Base-by-base conservation (phyloP, 345 rosid species). In the Dipteronia dyeriana region DNA sequence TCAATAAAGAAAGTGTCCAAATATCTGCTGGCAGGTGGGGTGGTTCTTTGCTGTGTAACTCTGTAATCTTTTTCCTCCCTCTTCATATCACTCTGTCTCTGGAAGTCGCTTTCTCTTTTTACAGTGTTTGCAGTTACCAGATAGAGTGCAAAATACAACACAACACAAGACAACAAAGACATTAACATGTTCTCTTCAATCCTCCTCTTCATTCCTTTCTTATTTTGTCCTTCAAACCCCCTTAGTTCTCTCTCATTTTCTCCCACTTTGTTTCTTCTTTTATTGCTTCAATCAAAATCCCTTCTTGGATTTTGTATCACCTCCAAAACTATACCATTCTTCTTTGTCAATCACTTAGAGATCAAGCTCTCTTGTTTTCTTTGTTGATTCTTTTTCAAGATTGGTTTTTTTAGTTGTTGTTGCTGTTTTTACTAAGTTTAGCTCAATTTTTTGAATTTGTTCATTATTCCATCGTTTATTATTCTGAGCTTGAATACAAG, bases 141-240 rank as follows among this genome's bases (percentile, higher is more conserved):
- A 75, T 67, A 43, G 41, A 25, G 60, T 26, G 25, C 6, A 7
- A 20, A 4, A 14, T 31, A 39, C 53, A 68, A 17, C 59, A 64
- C 47, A 31, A 17, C 4, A 20, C 51, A 38, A 45, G 56, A 22
- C 67, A 49, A 9, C 12, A 77, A 68, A 20, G 59, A n/a, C 62
- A 57, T 59, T 8, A 20, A 9, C 63, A 59, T 59, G 63, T 59
- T 59, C 71, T 53, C 67, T 49, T 67, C 23, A 29, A 45, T 53
- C 31, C 19, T n/a, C 9, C 20, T n/a, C n/a, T 72, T 73, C 80
- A 61, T 65, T 73, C 82, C 59, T 66, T 75, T 61, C 83, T 79
- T 72, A 81, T 68, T 19, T 76, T 79, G 57, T 78, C 65, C 66
- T 69, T 79, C 78, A 38, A 17, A 17, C 74, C 81, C 63, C 78